These are phyloP conservation scores for Spizellomyces sp. DNA, from an alignment of 192 early-diverging fungal species.

Conservation along the genomic window DNA sequence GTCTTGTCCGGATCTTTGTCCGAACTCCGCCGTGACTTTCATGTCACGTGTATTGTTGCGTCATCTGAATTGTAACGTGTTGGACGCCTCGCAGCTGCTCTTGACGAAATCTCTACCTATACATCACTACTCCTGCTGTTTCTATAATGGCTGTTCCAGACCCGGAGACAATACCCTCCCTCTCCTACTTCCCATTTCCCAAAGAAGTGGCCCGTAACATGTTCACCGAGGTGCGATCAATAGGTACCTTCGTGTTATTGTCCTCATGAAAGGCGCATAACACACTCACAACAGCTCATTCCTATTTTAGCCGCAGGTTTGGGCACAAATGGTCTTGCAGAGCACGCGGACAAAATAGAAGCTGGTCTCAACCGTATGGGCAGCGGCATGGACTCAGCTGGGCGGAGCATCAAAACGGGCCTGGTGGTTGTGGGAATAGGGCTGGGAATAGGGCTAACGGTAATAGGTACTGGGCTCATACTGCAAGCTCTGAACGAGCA, in stretches of 20 bases:
- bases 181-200: slow-evolving; percentile 23
- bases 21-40: too few relatives aligned
- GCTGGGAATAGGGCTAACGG: slow-evolving; percentile 17
- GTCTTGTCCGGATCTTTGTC: too few relatives aligned
- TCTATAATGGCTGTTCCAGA: neutral
- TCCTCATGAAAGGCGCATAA: too few relatives aligned
- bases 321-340: slow-evolving; percentile 25
- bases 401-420: slow-evolving; percentile 2
- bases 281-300: neutral
- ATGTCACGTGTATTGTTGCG: too few relatives aligned
- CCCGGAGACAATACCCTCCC: neutral
- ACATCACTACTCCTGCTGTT: too few relatives aligned
- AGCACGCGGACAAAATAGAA: slow-evolving; percentile 30
- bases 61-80: too few relatives aligned
- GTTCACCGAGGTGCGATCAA: slow-evolving; percentile 22
- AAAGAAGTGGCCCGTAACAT: slow-evolving; percentile 15
- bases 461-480: slow-evolving; percentile 12
- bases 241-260: neutral
- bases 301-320: slow-evolving; percentile 16
- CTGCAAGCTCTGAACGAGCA: neutral
- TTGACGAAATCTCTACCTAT: too few relatives aligned
- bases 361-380: slow-evolving; percentile 16
- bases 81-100: too few relatives aligned
- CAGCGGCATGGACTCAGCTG: slow-evolving; percentile 10
- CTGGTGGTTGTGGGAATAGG: slow-evolving; percentile 22